These are phyloP conservation scores for Pleurotus tuber-regium DNA, from an alignment of 768 basidiomycete species.

Conservation along the genomic window DNA sequence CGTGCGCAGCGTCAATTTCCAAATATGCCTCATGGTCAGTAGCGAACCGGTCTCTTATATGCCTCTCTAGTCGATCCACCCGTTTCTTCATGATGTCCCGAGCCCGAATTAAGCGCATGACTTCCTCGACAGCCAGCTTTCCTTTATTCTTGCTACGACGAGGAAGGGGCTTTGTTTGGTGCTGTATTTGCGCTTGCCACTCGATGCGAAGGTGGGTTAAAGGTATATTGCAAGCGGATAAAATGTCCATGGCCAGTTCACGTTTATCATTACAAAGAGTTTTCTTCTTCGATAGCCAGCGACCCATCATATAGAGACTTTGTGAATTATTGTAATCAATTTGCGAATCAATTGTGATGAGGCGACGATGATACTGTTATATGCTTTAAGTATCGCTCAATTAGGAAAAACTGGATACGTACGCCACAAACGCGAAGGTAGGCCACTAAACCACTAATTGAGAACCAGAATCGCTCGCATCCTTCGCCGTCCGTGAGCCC, in stretches of 20 bases:
- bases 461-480: constrained; percentile 31
- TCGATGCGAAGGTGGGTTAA: background rate
- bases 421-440: constrained; percentile 27
- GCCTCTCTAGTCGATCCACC: background rate
- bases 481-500: constrained; percentile 29
- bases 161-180: constrained; percentile 5
- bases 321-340: constrained; percentile 16
- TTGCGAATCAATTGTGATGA: constrained; percentile 25
- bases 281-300: constrained; percentile 15
- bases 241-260: background rate
- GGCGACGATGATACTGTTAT: constrained; percentile 22
- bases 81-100: background rate
- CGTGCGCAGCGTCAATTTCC: background rate
- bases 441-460: constrained; percentile 24
- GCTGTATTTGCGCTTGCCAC: constrained; percentile 5
- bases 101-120: constrained; percentile 2
- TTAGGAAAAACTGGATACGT: constrained; percentile 3
- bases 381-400: background rate
- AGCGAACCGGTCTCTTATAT: background rate
- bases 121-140: constrained; percentile 6
- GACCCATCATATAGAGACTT: constrained; percentile 11
- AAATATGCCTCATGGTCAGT: background rate
- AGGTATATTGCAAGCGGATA: background rate
- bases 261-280: background rate
- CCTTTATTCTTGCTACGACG: constrained; percentile 5